A percentile compares a stretch with the other conserved stretches of the same genome.
phyloP scores from a whole-genome alignment of 2,329 filamentous ascomycete genomes.

The Lachnum nothofagi region DNA sequence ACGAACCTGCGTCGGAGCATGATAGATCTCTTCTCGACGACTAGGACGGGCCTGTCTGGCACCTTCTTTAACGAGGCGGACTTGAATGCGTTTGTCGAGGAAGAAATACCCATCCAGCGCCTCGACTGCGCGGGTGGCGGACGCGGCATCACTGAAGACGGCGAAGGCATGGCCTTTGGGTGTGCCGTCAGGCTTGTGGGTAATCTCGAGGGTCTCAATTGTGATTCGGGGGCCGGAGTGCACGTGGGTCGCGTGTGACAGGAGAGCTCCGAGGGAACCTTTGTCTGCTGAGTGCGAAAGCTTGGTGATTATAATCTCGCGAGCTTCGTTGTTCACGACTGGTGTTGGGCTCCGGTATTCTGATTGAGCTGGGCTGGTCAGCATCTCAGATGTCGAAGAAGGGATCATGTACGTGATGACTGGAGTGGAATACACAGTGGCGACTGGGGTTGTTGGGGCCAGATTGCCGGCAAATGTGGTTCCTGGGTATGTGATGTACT shows the following conservation, averaged over 20 bases:
- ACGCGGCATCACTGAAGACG: constrained; percentile 5
- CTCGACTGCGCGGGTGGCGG: not conserved
- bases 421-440: not conserved
- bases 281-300: constrained; percentile 8
- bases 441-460: constrained; percentile 2
- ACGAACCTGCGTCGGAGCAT: too few species aligned
- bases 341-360: not conserved
- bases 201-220: constrained; percentile 13
- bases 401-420: not conserved
- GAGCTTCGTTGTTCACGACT: constrained; percentile 14
- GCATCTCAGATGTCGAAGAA: not conserved
- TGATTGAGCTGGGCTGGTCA: not conserved
- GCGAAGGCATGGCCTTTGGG: constrained; percentile 21
- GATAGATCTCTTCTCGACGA: too few species aligned
- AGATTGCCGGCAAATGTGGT: constrained; percentile 11
- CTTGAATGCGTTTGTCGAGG: not conserved
- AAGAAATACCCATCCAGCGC: not conserved
- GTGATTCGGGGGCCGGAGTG: not conserved
- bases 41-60: not conserved
- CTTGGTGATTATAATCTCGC: constrained; percentile 25
- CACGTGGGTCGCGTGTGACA: constrained; percentile 1
- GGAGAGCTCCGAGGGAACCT: constrained; percentile 7
- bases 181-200: constrained; percentile 8
- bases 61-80: not conserved
- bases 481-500: not conserved